Evolutionary conservation across 169 alveolate genomes (phyloP), one percentile per base, ranked within the genome.

Genomic region (Hammondia hammondi): DNA sequence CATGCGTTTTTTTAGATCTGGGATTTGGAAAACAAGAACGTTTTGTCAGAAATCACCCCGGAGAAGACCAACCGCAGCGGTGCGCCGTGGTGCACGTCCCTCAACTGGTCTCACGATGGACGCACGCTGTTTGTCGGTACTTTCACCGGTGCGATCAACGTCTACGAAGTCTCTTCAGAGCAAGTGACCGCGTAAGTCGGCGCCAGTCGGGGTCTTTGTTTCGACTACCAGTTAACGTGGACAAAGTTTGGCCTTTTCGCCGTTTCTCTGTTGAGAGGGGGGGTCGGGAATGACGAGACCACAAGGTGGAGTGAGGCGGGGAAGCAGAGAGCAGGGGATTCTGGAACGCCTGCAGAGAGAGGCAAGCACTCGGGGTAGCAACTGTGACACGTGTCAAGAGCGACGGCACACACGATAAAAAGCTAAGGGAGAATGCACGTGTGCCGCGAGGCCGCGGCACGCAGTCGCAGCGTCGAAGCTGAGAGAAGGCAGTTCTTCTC

Each of bases 31-130:
- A 98, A 98, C 98, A 98, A 98, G 97, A 96, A 97, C 85, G 98
- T 98, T 89, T 97, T 98, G 67, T 98, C 98, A 37, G 99, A 98
- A 96, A 97, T 98, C 81, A 96, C 97, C 92, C 98, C 99, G 88
- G 98, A 96, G 89, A 96, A 96, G 92, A 98, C 98, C 61, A 96
- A 97, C 96, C 98, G 98, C 98, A 96, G 97, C 81, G 99, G 99
- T 89, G 97, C 98, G 88, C 99, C 99, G 45, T 98, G 99, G 99
- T 98, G 99, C 96, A 98, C 98, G 45, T 98, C 99, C 91, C 96
- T 98, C 94, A 97, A 98, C 95, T 98, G 99, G 99, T 97, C 99
- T 71, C 98, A 98, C 87, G 99, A 98, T 93, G 99, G 99, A 56
- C 98, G 96, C 96, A 96, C 98, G 67, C 97, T 98, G 94, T 98